phyloP scores from a whole-genome alignment of 73 alveolate genomes.

The Diophrys appendiculata region DNA sequence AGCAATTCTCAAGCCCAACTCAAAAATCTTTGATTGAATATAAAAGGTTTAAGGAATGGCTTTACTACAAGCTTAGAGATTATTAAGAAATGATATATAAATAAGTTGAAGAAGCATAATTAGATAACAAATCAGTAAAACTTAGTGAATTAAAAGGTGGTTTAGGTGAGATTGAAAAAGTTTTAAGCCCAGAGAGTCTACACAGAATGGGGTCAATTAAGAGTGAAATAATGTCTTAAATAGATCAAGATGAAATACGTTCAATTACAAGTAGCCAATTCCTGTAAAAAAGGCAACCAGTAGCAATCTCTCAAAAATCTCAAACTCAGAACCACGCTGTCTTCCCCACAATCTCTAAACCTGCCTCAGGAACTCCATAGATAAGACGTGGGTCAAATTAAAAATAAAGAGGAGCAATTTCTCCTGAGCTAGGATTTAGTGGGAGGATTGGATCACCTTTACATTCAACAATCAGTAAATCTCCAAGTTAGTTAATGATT shows the following conservation, averaged over 20 bases:
- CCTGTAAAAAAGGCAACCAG: too few relatives aligned
- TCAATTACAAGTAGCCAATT: too few relatives aligned
- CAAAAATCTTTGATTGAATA: slow-evolving; percentile 22
- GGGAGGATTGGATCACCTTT: background rate
- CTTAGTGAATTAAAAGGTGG: too few relatives aligned
- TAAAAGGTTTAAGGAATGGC: slow-evolving; percentile 15
- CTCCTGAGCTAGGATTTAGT: background rate
- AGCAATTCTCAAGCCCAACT: background rate
- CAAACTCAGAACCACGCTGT: too few relatives aligned
- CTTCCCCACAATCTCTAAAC: background rate
- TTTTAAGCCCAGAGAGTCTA: background rate
- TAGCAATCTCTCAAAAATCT: too few relatives aligned
- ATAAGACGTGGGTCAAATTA: background rate
- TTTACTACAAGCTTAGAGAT: background rate
- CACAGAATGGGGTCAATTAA: too few relatives aligned
- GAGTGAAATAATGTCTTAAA: too few relatives aligned
- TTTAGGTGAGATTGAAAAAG: background rate
- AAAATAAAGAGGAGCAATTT: background rate
- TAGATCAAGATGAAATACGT: too few relatives aligned
- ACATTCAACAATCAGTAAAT: background rate
- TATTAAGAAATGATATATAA: background rate
- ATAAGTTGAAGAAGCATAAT: background rate
- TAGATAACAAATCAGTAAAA: background rate
- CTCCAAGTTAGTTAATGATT: background rate
- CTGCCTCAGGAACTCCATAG: background rate